A percentile compares a stretch with the other conserved stretches of the same genome.
Conservation (phyloP, 164 flowering plant species). For the Vitis rotundifolia region DNA sequence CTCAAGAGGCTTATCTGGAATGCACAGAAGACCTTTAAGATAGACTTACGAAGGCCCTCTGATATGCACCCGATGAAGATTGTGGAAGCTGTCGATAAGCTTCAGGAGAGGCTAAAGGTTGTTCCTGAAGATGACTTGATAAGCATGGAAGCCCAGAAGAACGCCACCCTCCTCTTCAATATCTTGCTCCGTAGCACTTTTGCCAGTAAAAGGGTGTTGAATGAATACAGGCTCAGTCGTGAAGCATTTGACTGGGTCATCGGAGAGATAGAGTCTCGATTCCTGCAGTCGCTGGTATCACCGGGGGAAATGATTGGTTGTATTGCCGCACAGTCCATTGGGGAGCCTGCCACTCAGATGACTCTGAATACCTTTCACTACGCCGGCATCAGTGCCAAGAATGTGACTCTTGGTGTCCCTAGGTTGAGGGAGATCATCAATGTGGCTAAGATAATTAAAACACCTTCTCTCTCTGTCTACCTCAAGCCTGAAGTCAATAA, state of each 20-base stretch:
- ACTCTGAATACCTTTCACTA: constrained; percentile 96
- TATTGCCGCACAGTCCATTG: constrained; percentile 99
- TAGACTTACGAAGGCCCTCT: constrained; percentile 81
- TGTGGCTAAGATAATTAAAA: constrained; percentile 96
- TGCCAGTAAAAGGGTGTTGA: constrained; percentile 89
- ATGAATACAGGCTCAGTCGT: constrained; percentile 86
- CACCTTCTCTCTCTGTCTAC: constrained; percentile 94
- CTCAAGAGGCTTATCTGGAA: constrained; percentile 90
- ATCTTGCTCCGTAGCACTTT: constrained; percentile 93
- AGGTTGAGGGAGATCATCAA: constrained; percentile 95
- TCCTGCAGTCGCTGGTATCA: constrained; percentile 91
- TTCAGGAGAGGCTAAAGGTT: constrained; percentile 92
- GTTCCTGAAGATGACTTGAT: constrained; percentile 91
- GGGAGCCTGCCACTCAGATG: constrained; percentile 99
- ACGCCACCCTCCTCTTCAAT: constrained; percentile 91
- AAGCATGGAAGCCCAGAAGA: constrained; percentile 95
- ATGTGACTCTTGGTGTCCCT: constrained; percentile 98
- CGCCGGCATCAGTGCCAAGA: constrained; percentile 99
- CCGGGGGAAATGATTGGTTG: constrained; percentile 99
- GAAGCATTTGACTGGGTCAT: constrained; percentile 99
- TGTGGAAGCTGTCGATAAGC: constrained; percentile 94
- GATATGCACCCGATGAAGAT: constrained; percentile 98
- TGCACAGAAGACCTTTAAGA: constrained; percentile 93
- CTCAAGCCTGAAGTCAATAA: constrained; percentile 74
- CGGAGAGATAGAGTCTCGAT: constrained; percentile 96